A percentile compares a stretch with the other conserved stretches of the same genome.
Conservation (phyloP, 169 alveolate genomes). For the Plasmodium relictum region DNA sequence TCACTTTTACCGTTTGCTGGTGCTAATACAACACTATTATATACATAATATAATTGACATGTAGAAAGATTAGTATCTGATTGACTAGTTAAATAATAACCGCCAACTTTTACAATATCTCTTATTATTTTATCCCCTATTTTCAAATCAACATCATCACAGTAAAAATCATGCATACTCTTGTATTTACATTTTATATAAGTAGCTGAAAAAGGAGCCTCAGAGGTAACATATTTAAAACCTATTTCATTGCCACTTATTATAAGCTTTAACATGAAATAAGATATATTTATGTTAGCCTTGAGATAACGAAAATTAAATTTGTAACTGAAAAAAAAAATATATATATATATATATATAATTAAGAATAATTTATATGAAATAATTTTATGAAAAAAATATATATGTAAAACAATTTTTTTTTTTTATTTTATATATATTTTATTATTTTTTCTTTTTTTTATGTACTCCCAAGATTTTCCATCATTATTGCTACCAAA, state of each 20-base stretch:
- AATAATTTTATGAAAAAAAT: neutral
- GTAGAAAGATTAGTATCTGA: constrained; percentile 12
- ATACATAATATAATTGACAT: constrained; percentile 10
- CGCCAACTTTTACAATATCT: constrained; percentile 32
- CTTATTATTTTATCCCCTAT: constrained; percentile 8
- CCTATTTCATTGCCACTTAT: constrained; percentile 60
- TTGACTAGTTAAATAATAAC: constrained; percentile 30
- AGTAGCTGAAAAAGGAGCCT: neutral
- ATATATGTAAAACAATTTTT: no score
- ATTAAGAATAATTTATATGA: neutral
- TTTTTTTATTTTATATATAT: no score
- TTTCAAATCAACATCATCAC: constrained; percentile 5
- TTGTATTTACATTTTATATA: constrained; percentile 24
- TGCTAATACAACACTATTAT: neutral
- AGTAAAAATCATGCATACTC: constrained; percentile 23
- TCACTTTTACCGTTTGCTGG: constrained; percentile 4
- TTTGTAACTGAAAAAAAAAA: neutral
- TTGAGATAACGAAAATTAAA: constrained; percentile 8
- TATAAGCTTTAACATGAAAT: constrained; percentile 21
- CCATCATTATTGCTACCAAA: constrained; percentile 33
- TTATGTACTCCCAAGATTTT: constrained; percentile 27
- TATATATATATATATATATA: neutral
- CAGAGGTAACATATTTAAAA: constrained; percentile 3
- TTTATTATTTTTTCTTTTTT: neutral
- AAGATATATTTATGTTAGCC: neutral